A percentile compares a stretch with the other conserved stretches of the same genome.
Conservation (phyloP, 177 flowering plant species). For the Vitis hybrid region DNA sequence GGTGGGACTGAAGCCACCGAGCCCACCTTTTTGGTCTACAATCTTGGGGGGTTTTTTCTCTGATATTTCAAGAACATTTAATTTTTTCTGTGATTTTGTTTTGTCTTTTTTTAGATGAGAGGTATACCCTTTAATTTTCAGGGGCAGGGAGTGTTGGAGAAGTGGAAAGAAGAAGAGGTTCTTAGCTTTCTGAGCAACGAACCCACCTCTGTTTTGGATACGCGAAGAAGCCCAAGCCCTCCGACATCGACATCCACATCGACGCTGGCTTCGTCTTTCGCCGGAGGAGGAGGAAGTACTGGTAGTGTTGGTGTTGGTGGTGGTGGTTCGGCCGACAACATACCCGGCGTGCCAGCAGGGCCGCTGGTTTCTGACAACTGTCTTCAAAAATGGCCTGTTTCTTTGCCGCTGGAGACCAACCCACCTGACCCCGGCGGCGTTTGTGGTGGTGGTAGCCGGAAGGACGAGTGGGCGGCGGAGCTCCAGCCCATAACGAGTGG, state of each 20-base stretch:
- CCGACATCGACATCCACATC: constrained; percentile 62
- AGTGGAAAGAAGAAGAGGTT: constrained; percentile 9
- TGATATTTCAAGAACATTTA: no score
- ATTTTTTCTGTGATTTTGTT: neutral
- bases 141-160: constrained; percentile 50
- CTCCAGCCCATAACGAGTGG: constrained; percentile 18
- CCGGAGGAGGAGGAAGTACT: constrained; percentile 35
- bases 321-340: constrained; percentile 28
- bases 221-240: constrained; percentile 61
- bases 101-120: constrained; percentile 19
- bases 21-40: neutral
- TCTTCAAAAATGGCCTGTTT: constrained; percentile 6
- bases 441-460: neutral
- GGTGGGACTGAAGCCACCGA: no score
- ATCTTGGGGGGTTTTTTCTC: neutral
- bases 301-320: constrained; percentile 16
- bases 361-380: constrained; percentile 30
- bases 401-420: neutral
- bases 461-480: constrained; percentile 28
- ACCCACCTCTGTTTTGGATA: constrained; percentile 70
- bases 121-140: constrained; percentile 61
- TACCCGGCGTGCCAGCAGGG: constrained; percentile 46
- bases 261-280: constrained; percentile 57
- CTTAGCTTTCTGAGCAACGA: constrained; percentile 13
- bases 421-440: neutral